phyloP scores from a whole-genome alignment of 2,329 filamentous ascomycete species.

The Onygenales sp. region DNA sequence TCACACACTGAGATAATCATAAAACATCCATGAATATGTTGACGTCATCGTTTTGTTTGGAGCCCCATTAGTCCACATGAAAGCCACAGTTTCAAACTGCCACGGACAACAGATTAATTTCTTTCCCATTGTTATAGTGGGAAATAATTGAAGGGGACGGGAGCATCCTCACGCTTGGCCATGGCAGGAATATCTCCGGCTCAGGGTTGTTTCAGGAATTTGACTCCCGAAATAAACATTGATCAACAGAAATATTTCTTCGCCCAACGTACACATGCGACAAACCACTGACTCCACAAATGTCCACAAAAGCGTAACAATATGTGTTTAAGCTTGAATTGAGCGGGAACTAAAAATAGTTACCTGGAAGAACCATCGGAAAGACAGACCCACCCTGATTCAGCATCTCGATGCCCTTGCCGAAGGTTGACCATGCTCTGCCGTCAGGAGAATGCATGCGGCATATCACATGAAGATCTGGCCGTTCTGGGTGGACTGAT shows the following conservation, averaged over 20 bases:
- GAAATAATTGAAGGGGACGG: background rate
- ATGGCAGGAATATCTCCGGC: no score
- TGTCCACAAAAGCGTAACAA: background rate
- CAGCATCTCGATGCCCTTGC: slow-evolving; percentile 32
- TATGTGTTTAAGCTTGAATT: background rate
- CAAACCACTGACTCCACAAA: background rate
- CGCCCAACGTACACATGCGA: background rate
- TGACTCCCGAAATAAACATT: background rate
- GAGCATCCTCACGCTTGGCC: background rate
- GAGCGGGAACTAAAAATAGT: background rate
- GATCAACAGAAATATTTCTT: background rate
- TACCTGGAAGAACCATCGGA: background rate
- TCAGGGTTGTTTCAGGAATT: background rate
- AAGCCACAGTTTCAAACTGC: background rate
- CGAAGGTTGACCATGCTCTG: slow-evolving; percentile 34
- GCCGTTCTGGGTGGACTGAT: slow-evolving; percentile 45
- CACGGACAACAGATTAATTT: background rate
- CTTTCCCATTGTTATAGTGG: background rate
- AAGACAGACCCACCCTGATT: slow-evolving; percentile 22
- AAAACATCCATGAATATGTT: slow-evolving; percentile 48
- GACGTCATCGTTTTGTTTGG: background rate
- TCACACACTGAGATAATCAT: slow-evolving; percentile 56
- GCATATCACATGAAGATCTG: slow-evolving; percentile 36
- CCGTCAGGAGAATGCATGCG: slow-evolving; percentile 38
- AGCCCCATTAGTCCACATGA: background rate